A percentile compares a stretch with the other conserved stretches of the same genome.
These are phyloP conservation scores for Eucalyptus sp. DNA, from an alignment of 345 rosid genomes.

Conservation along the genomic window DNA sequence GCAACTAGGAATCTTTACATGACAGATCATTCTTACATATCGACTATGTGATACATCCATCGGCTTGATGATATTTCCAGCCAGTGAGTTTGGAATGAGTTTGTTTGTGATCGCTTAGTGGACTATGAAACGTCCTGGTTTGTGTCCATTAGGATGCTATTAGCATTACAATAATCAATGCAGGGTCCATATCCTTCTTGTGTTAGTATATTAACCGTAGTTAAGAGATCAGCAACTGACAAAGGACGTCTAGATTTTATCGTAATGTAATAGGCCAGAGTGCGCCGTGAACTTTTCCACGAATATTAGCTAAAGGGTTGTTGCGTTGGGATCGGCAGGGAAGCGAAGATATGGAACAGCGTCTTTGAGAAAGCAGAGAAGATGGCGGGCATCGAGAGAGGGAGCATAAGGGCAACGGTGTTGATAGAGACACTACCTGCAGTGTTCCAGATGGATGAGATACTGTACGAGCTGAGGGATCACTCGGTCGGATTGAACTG, in stretches of 20 bases:
- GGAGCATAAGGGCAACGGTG: conserved; percentile 85
- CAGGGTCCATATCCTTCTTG: background rate
- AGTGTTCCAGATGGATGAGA: conserved; percentile 92
- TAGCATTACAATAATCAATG: background rate
- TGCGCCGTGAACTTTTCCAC: background rate
- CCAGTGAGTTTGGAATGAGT: background rate
- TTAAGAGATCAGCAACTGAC: background rate
- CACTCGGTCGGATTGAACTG: conserved; percentile 88
- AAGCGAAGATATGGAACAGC: conserved; percentile 87
- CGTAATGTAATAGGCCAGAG: background rate
- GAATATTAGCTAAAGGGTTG: background rate
- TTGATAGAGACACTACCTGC: conserved; percentile 88
- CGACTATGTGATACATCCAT: background rate
- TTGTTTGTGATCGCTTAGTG: background rate
- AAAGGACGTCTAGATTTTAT: background rate
- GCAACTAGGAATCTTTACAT: background rate
- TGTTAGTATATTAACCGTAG: background rate
- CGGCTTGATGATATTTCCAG: background rate
- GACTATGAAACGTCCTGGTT: background rate
- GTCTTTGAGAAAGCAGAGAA: conserved; percentile 87
- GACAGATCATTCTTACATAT: background rate
- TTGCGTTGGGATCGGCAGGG: conserved; percentile 33
- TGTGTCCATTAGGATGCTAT: background rate
- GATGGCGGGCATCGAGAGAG: conserved; percentile 68
- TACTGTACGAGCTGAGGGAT: conserved; percentile 70